phyloP scores from a whole-genome alignment of 768 basidiomycete species.

The Collybia sp. region DNA sequence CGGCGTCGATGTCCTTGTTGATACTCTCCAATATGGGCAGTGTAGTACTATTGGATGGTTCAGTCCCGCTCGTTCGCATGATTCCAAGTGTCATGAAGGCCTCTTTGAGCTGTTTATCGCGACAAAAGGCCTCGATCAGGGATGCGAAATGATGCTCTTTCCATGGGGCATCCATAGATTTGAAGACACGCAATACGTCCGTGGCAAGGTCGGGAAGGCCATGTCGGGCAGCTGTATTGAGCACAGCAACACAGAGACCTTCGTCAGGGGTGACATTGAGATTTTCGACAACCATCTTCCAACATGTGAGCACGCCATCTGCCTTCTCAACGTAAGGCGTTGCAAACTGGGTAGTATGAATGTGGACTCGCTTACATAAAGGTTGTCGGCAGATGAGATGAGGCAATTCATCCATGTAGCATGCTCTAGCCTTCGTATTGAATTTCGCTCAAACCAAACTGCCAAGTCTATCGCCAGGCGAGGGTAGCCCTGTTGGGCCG shows the following conservation, averaged over 20 bases:
- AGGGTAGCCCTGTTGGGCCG: conserved; percentile 49
- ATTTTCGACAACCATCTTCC: conserved; percentile 53
- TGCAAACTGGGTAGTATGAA: conserved; percentile 1
- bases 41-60: conserved; percentile 46
- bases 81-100: conserved; percentile 55
- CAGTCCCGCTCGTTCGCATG: conserved; percentile 53
- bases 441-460: conserved; percentile 49
- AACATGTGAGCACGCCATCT: conserved; percentile 61
- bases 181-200: conserved; percentile 57
- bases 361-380: conserved; percentile 52
- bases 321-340: conserved; percentile 32
- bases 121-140: conserved; percentile 69
- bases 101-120: conserved; percentile 49
- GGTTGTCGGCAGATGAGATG: conserved; percentile 51
- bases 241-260: conserved; percentile 64
- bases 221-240: conserved; percentile 69
- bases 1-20: conserved; percentile 36
- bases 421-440: conserved; percentile 47
- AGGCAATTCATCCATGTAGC: conserved; percentile 67
- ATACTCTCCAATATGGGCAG: conserved; percentile 49
- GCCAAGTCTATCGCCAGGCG: conserved; percentile 73
- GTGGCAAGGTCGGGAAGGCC: conserved; percentile 69
- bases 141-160: conserved; percentile 76
- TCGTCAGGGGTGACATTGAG: conserved; percentile 63
- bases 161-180: conserved; percentile 39